Evolutionary conservation across 129 eudicot species (phyloP).

Genomic region (Saposhnikovia divaricata): DNA sequence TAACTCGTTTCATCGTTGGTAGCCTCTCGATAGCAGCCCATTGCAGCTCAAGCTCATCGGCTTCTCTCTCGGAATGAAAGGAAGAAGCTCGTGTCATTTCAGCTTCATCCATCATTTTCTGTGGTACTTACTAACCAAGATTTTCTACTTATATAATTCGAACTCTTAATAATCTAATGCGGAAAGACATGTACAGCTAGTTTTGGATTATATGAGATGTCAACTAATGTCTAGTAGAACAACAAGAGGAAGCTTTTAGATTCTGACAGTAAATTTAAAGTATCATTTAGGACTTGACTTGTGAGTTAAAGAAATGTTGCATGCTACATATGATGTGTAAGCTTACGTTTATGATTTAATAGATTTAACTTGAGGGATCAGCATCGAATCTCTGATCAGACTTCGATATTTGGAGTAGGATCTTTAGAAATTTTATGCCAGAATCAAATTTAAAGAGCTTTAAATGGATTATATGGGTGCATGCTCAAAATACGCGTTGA

Average conservation of each 20-base stretch:
- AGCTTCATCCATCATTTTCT: background rate
- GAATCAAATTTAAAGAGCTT: background rate
- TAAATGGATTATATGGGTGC: background rate
- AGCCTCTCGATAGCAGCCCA: slow-evolving; percentile 20
- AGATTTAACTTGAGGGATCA: background rate
- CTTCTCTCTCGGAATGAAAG: background rate
- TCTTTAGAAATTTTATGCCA: background rate
- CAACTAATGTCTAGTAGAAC: background rate
- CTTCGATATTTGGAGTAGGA: background rate
- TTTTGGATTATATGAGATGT: background rate
- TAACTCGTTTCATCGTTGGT: slow-evolving; percentile 8
- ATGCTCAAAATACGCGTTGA: background rate
- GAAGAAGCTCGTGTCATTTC: slow-evolving; percentile 2
- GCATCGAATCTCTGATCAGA: background rate
- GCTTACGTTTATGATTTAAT: background rate
- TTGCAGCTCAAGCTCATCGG: slow-evolving; percentile 13
- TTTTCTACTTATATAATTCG: background rate
- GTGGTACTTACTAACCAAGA: background rate
- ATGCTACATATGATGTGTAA: background rate
- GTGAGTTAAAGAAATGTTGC: background rate
- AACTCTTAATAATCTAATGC: background rate
- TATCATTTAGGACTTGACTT: background rate
- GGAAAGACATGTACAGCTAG: background rate
- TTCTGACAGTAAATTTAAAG: background rate
- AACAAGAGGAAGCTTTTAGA: background rate